Conservation (phyloP, 192 early-diverging fungal species). For the Coemansia sp. region DNA sequence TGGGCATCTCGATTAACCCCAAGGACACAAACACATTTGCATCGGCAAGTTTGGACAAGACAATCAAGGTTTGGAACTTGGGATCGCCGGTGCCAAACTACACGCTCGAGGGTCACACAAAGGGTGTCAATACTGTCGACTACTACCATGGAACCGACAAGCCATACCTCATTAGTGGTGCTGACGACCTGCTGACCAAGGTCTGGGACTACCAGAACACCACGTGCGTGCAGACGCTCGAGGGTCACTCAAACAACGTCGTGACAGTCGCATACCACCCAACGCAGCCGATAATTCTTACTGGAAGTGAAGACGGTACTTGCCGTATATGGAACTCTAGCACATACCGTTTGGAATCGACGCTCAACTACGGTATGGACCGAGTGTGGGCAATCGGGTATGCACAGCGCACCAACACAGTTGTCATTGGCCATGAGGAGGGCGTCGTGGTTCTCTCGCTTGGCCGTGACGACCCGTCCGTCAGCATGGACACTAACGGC, state of each 20-base stretch:
- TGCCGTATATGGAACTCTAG: slow-evolving; percentile 96
- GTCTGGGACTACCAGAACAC: slow-evolving; percentile 99
- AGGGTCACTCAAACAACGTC: slow-evolving; percentile 96
- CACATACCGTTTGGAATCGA: slow-evolving; percentile 95
- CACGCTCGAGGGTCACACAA: slow-evolving; percentile 95
- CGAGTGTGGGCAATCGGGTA: slow-evolving; percentile 95
- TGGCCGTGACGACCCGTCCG: slow-evolving; percentile 92
- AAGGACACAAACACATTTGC: slow-evolving; percentile 99
- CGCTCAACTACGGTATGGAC: slow-evolving; percentile 96
- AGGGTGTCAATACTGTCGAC: slow-evolving; percentile 97
- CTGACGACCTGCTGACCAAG: slow-evolving; percentile 92
- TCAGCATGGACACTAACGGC: slow-evolving; percentile 94
- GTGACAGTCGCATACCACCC: slow-evolving; percentile 91
- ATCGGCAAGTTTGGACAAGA: slow-evolving; percentile 91
- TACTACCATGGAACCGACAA: slow-evolving; percentile 98
- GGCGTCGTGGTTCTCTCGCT: slow-evolving; percentile 94
- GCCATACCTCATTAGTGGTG: slow-evolving; percentile 93
- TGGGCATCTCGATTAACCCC: slow-evolving; percentile 97
- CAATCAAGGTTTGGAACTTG: slow-evolving; percentile 97
- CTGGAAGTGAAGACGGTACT: slow-evolving; percentile 92
- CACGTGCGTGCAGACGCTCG: slow-evolving; percentile 97
- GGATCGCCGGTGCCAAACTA: slow-evolving; percentile 92
- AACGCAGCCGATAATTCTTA: slow-evolving; percentile 93
- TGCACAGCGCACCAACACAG: slow-evolving; percentile 79
- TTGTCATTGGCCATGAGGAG: slow-evolving; percentile 96